phyloP scores from a whole-genome alignment of 352 stramenopile genomes.

The Phytophthora parvispora region DNA sequence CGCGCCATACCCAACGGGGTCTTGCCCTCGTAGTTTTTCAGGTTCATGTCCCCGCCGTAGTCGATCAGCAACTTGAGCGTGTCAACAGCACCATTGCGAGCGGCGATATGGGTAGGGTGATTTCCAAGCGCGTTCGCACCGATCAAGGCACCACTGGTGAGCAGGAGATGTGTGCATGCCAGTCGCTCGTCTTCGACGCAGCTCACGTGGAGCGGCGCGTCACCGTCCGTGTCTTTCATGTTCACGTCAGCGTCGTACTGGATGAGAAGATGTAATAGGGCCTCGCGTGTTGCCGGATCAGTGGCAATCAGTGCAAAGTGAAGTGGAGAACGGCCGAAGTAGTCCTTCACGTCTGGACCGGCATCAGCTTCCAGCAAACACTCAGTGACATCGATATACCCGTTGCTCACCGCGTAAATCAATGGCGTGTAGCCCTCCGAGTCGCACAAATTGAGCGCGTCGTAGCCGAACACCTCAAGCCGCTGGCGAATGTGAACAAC shows the following conservation, averaged over 20 bases:
- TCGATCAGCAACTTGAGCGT: conserved; percentile 80
- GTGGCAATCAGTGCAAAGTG: conserved; percentile 65
- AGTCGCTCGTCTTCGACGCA: conserved; percentile 62
- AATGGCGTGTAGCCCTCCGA: conserved; percentile 83
- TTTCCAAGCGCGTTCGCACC: conserved; percentile 71
- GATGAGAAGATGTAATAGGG: conserved; percentile 62
- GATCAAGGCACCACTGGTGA: conserved; percentile 64
- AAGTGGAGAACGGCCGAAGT: conserved; percentile 71
- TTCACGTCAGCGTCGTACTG: conserved; percentile 83
- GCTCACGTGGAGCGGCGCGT: conserved; percentile 73
- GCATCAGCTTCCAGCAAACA: conserved; percentile 69
- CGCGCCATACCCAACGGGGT: conserved; percentile 81
- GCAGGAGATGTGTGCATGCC: conserved; percentile 64
- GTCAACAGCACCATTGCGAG: conserved; percentile 63
- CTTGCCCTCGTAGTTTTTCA: conserved; percentile 87
- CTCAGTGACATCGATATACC: conserved; percentile 54
- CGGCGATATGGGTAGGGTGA: conserved; percentile 81
- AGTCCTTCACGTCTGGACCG: conserved; percentile 68
- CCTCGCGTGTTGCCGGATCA: conserved; percentile 26
- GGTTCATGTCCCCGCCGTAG: conserved; percentile 86
- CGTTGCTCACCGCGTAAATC: conserved; percentile 81
- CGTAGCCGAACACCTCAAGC: conserved; percentile 33
- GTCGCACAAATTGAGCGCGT: conserved; percentile 63
- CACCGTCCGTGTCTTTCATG: conserved; percentile 72
- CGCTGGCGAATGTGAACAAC: conserved; percentile 56